Base-by-base conservation (phyloP, 352 stramenopile genomes). In the Globisporangium splendens region DNA sequence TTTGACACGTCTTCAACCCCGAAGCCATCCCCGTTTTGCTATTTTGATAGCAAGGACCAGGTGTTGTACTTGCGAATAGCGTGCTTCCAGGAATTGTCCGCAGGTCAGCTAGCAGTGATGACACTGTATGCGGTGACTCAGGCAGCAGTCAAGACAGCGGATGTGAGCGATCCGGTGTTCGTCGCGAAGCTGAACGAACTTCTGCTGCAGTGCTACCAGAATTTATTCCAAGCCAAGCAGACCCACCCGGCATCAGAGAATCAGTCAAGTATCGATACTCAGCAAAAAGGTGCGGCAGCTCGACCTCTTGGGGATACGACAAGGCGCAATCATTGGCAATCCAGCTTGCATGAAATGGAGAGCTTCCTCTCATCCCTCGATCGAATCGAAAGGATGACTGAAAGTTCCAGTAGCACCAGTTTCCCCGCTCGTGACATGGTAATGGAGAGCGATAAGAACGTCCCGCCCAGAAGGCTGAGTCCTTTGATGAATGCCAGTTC, bases 121-220 rank as follows among this genome's bases (percentile, higher is more conserved):
- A 50, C 81, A 8, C 60, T 92, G 28, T 75, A 88, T 59, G 76
- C 76, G n/a, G 31, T 86, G 24, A 63, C 70, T 3, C 63, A 75
- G n/a, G 65, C 62, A 14, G 57, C 49, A 21, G 63, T 75, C 0
- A 33, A 70, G 3, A 63, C 47, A 1, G 69, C 39, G 10, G 75
- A 90, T 54, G 66, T 87, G 24, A 72, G 72, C 1, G 69, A 82
- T 17, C 76, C 78, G 12, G 31, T 58, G 11, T 90, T 92, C 55
- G 58, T 87, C 20, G 62, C 69, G 7, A 56, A 64, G 5, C 44
- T 92, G 49, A 86, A 87, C 39, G 56, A 59, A 4, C 60, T 92
- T 0, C 55, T 92, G 14, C 64, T 80, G 8, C 72, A 69, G 8
- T 89, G 77, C 58, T 92, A 89, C 22, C 73, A 90, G 64, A 74